Base-by-base conservation (phyloP, 139 green algal species). In the Auxenochlorella protothecoides region DNA sequence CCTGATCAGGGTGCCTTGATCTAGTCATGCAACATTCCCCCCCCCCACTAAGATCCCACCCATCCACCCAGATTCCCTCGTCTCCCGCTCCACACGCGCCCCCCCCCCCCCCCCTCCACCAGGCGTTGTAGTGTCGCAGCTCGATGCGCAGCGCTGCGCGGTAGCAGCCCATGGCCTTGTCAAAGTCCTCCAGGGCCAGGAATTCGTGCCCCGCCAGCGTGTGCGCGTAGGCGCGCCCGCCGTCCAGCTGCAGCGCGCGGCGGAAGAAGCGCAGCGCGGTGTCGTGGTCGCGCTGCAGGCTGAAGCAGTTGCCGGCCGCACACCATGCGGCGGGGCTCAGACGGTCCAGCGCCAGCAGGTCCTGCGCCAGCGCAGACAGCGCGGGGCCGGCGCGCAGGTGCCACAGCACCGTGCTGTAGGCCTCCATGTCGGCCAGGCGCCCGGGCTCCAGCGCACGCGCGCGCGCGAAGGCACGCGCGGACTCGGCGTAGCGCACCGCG, bases 351-450 rank as follows among this genome's bases (percentile, higher is more conserved):
- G 84, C 81, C 12, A 92, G 53, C 2, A 80, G 81, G 53, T 91
- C 84, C 77, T 96, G 88, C n/a, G 93, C 93, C 65, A 97, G 87
- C 74, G 91, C 81, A 10, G 80, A 84, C 65, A 97, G 83, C 74
- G 97, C 87, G 66, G 89, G 82, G 68, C 96, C 89, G n/a, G 79
- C 79, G 77, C 90, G 90, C 67, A 96, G 80, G 83, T 98, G 93
- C 94, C 93, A 98, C 72, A 98, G 84, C 76, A 96, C 91, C 0
- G 92, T 97, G 76, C 75, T 89, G 86, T 96, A 97, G 65, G 92
- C 65, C 75, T 97, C 93, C 73, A 98, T 78, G 59, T 86, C 91
- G 81, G 92, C 85, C 4, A 93, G 73, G n/a, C 83, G 74, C 67
- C 75, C 67, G 3, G 88, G 90, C 65, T 84, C 79, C 59, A 89